These are phyloP conservation scores for Drechslerella stenobrocha DNA, from an alignment of 2,329 filamentous ascomycete species.

Conservation along the genomic window DNA sequence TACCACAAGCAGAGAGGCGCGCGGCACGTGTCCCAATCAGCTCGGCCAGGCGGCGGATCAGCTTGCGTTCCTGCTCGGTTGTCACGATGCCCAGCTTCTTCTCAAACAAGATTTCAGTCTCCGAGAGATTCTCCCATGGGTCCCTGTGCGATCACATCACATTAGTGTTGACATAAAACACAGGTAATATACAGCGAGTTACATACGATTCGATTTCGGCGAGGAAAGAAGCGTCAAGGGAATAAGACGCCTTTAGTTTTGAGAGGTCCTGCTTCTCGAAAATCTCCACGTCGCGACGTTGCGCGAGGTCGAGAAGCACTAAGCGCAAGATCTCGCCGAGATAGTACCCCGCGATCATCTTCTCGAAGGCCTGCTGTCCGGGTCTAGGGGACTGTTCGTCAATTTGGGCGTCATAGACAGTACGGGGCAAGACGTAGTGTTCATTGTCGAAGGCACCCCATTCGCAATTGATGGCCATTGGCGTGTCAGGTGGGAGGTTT, in stretches of 20 bases:
- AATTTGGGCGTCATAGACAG: slow-evolving; percentile 81
- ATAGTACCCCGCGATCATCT: slow-evolving; percentile 95
- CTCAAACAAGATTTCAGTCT: slow-evolving; percentile 81
- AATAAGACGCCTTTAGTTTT: slow-evolving; percentile 81
- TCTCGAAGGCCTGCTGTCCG: slow-evolving; percentile 93
- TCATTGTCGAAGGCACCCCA: slow-evolving; percentile 97
- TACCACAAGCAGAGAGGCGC: slow-evolving; percentile 88
- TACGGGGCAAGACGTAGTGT: slow-evolving; percentile 80
- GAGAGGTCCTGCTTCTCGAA: slow-evolving; percentile 82
- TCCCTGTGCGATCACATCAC: slow-evolving; percentile 63
- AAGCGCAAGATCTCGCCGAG: slow-evolving; percentile 93
- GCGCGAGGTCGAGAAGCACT: slow-evolving; percentile 80
- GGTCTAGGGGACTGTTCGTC: slow-evolving; percentile 90
- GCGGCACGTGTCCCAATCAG: slow-evolving; percentile 93
- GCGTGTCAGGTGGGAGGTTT: slow-evolving; percentile 79
- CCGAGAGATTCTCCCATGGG: slow-evolving; percentile 89
- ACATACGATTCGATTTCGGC: slow-evolving; percentile 83
- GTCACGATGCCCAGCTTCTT: slow-evolving; percentile 72
- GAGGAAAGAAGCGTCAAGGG: slow-evolving; percentile 88
- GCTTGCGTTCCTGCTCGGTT: slow-evolving; percentile 78
- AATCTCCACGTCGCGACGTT: slow-evolving; percentile 72
- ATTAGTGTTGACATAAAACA: slow-evolving; percentile 14
- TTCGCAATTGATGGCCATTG: slow-evolving; percentile 96
- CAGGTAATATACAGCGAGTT: too few species aligned
- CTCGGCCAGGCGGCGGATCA: slow-evolving; percentile 85